Evolutionary conservation across 331 rosid species (phyloP).

Genomic region (Stylosanthes scabra): DNA sequence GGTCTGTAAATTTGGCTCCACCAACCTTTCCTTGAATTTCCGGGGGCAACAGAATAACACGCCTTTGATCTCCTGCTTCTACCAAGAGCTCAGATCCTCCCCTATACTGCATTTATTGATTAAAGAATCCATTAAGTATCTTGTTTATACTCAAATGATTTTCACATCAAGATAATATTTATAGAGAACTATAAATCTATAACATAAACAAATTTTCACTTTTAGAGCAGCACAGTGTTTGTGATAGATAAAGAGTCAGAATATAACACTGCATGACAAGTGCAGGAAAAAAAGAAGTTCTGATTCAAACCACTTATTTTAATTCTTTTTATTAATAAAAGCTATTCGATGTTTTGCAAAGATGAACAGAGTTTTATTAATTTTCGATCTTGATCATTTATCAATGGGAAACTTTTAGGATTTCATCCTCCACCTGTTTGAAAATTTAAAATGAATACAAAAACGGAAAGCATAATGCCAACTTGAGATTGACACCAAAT

Average conservation of each 20-base stretch:
- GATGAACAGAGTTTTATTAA: constrained; percentile 11
- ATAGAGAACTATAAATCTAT: constrained; percentile 3
- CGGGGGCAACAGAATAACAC: constrained; percentile 78
- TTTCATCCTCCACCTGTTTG: not conserved
- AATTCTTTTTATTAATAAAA: too few species aligned
- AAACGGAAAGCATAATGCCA: not conserved
- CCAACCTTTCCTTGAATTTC: constrained; percentile 91
- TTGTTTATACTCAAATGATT: constrained; percentile 17
- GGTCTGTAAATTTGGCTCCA: constrained; percentile 85
- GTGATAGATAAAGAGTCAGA: constrained; percentile 8
- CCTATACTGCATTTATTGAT: constrained; percentile 66
- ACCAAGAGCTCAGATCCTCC: constrained; percentile 96
- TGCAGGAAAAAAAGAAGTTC: constrained; percentile 2
- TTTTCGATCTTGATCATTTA: constrained; percentile 6
- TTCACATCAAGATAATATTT: constrained; percentile 23
- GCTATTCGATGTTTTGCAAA: not conserved
- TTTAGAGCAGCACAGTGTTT: constrained; percentile 1
- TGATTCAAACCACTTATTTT: not conserved
- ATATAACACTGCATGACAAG: not conserved
- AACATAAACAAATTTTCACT: not conserved
- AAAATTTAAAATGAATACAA: not conserved
- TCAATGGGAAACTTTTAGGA: constrained; percentile 12
- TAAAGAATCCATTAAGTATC: constrained; percentile 19
- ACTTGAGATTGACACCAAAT: not conserved
- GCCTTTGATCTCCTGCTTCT: constrained; percentile 99